Percentiles rank a stretch among this genome's conserved stretches.
Evolutionary conservation across 75 land plant genomes (phyloP).

Genomic region (Selaginella tamariscina): DNA sequence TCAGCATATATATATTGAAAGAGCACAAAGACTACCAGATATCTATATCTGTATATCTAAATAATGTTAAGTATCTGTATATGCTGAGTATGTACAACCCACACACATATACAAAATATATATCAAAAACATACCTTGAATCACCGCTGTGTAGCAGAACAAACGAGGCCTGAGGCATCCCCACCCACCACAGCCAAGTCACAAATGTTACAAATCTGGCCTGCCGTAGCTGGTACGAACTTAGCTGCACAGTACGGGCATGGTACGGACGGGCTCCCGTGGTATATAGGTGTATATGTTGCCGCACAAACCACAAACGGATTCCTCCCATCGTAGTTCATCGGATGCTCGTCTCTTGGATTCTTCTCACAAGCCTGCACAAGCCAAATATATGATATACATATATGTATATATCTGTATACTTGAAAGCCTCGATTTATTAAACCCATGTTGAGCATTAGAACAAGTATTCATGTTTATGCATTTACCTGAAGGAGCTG

Average conservation of each 20-base stretch:
- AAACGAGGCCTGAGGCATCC: conserved; percentile 53
- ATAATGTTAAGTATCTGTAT: no score
- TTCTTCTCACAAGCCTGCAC: conserved; percentile 45
- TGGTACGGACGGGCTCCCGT: conserved; percentile 39
- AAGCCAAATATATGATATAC: no score
- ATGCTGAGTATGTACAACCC: no score
- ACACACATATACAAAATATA: no score
- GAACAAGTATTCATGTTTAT: no score
- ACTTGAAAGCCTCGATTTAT: no score
- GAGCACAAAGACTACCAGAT: no score
- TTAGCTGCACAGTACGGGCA: conserved; percentile 43
- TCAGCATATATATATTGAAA: no score
- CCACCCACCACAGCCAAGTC: conserved; percentile 46
- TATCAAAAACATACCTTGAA: no score
- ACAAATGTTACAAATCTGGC: conserved; percentile 37
- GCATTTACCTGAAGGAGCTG: conserved; percentile 14
- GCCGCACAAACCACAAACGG: conserved; percentile 56
- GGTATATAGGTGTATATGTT: conserved; percentile 47
- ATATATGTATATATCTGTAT: no score
- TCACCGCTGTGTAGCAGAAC: conserved; percentile 35
- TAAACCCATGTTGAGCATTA: no score
- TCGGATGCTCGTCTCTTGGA: conserved; percentile 30
- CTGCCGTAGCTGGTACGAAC: conserved; percentile 34
- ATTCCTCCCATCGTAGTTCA: conserved; percentile 59
- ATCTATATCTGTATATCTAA: no score